Evolutionary conservation across 2,329 filamentous ascomycete species (phyloP), one percentile per base, ranked within the genome.

Genomic region (Alternaria gansuensis): DNA sequence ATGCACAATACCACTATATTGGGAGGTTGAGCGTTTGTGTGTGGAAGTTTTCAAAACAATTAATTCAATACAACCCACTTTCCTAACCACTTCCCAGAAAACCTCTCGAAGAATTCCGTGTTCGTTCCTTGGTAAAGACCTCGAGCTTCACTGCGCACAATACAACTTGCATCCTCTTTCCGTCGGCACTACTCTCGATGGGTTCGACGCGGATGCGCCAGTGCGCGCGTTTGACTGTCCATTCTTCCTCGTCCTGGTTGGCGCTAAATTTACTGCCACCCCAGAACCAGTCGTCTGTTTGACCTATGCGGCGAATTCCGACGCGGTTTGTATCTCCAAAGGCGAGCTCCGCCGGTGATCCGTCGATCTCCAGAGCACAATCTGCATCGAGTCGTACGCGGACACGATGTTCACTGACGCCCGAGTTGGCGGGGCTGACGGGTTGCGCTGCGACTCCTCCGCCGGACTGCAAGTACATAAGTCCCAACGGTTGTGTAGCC

Each of bases 121-220:
- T 83, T 61, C 82, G 81, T 77, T 94, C 87, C 7, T 82, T 84
- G 52, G 84, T 89, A 66, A 88, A 85, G 0, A 88, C 90, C 66
- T 96, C 90, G 26, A 96, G 73, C 76, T 91, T 92, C 33, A 93
- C 90, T 0, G 88, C 90, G 14, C 90, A 83, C 49, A 96, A 82
- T 23, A 92, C 83, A 58, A 91, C 89, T 77, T 94, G 90, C 55
- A 89, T 82, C 2, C 81, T 81, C 29, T 64, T 71, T 69, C 83
- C 86, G 48, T 83, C 82, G 49, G 78, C 81, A 34, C 73, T 70
- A 33, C 31, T 53, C 28, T 70, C 63, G 10, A 75, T 74, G 6
- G 78, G 77, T 70, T 90, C 88, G 28, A 96, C 86, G 40, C 85
- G 83, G 65, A 80, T 40, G 28, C 77, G 67, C 78, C 78, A 80